phyloP scores from a whole-genome alignment of 2,329 filamentous ascomycete genomes.

The Emmonsiellopsis sp. region DNA sequence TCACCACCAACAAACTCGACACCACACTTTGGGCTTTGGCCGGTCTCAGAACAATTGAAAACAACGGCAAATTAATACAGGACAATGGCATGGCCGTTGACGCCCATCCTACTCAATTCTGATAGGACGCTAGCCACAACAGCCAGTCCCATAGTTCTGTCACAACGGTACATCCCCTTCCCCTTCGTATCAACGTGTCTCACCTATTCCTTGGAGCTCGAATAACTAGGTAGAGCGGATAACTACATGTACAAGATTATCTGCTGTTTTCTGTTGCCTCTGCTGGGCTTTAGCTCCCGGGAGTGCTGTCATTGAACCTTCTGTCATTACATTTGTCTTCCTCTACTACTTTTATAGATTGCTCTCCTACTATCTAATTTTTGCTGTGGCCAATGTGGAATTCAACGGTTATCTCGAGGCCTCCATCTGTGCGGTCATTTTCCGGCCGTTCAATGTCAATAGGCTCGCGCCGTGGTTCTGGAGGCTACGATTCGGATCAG shows the following conservation, averaged over 20 bases:
- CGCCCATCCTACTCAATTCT: neutral
- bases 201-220: neutral
- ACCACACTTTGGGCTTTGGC: neutral
- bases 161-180: neutral
- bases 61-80: neutral
- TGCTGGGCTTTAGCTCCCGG: neutral
- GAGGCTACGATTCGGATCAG: constrained; percentile 3
- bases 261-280: neutral
- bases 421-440: constrained; percentile 2
- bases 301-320: neutral
- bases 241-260: neutral
- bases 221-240: neutral
- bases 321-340: neutral
- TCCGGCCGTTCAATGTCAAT: neutral
- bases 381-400: constrained; percentile 2
- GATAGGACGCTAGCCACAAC: neutral
- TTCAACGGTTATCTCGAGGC: neutral
- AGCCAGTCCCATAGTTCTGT: neutral
- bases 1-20: neutral
- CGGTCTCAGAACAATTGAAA: neutral
- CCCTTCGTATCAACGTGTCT: neutral
- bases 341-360: neutral
- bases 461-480: neutral
- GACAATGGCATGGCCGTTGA: neutral
- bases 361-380: neutral